Evolutionary conservation across 805 yeast genomes (phyloP).

Genomic region (Debaryomyces castellii): DNA sequence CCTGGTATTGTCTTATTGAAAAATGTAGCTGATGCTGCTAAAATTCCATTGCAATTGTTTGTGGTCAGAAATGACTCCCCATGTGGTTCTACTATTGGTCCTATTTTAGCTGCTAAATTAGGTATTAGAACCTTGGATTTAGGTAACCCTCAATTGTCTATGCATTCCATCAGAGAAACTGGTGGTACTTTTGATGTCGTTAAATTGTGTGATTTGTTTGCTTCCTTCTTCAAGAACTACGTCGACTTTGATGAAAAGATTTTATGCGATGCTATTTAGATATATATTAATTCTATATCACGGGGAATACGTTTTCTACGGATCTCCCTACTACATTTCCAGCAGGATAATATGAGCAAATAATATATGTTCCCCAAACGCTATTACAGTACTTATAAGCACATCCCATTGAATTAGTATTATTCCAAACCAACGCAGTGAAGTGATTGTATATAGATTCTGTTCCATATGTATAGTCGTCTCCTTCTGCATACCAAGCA

Average conservation of each 20-base stretch:
- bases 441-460: constrained; percentile 34
- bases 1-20: constrained; percentile 82
- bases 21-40: constrained; percentile 61
- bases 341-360: constrained; percentile 36
- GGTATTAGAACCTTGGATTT: constrained; percentile 87
- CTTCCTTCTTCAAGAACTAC: constrained; percentile 52
- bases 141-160: constrained; percentile 88
- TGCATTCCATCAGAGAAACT: constrained; percentile 94
- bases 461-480: constrained; percentile 24
- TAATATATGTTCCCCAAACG: constrained; percentile 35
- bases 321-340: constrained; percentile 29
- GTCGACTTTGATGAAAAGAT: constrained; percentile 27
- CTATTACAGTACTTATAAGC: constrained; percentile 29
- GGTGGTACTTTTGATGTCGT: constrained; percentile 78
- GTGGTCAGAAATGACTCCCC: constrained; percentile 93
- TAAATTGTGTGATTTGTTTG: constrained; percentile 59
- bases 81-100: constrained; percentile 97
- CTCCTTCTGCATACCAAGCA: constrained; percentile 43
- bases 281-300: constrained; percentile 4
- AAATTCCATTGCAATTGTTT: constrained; percentile 85
- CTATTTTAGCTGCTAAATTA: constrained; percentile 80
- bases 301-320: constrained; percentile 24
- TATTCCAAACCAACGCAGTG: constrained; percentile 39
- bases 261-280: constrained; percentile 17
- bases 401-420: constrained; percentile 32